Conservation (phyloP, 129 eudicot genomes). For the Kitagawia praeruptora region DNA sequence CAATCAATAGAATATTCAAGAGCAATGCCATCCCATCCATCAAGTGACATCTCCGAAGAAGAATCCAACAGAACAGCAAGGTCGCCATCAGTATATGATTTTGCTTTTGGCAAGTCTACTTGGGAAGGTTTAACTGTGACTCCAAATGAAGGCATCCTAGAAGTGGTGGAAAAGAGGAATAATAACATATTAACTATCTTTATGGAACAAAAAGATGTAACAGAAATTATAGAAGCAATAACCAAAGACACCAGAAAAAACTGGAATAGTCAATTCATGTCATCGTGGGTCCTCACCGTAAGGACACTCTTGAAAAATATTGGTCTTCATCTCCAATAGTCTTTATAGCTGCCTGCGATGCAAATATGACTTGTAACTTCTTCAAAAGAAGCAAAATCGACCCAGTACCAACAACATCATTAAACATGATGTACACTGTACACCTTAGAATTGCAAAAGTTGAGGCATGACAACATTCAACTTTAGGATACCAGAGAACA, state of each 20-base stretch:
- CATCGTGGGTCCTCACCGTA: slow-evolving; percentile 37
- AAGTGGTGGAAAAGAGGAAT: slow-evolving; percentile 8
- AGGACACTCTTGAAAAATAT: slow-evolving; percentile 79
- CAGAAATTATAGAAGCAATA: neutral
- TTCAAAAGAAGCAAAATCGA: neutral
- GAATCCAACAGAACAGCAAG: slow-evolving; percentile 42
- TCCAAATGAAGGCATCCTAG: slow-evolving; percentile 77
- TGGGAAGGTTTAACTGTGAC: slow-evolving; percentile 53
- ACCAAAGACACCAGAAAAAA: slow-evolving; percentile 3
- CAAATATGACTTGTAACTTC: slow-evolving; percentile 8
- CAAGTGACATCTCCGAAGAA: slow-evolving; percentile 59
- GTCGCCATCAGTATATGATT: slow-evolving; percentile 54
- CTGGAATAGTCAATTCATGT: slow-evolving; percentile 1
- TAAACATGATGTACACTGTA: neutral
- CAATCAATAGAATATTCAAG: slow-evolving; percentile 91
- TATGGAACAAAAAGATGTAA: neutral
- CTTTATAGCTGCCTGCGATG: slow-evolving; percentile 81
- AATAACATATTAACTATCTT: neutral
- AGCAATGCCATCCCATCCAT: slow-evolving; percentile 99
- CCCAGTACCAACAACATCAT: neutral
- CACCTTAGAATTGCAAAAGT: neutral
- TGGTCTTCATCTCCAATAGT: slow-evolving; percentile 88
- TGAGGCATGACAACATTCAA: neutral
- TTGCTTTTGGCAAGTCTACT: slow-evolving; percentile 50
- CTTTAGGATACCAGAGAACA: neutral